Base-by-base conservation (phyloP, 2,329 filamentous ascomycete species). In the Fusarium abutilonis region DNA sequence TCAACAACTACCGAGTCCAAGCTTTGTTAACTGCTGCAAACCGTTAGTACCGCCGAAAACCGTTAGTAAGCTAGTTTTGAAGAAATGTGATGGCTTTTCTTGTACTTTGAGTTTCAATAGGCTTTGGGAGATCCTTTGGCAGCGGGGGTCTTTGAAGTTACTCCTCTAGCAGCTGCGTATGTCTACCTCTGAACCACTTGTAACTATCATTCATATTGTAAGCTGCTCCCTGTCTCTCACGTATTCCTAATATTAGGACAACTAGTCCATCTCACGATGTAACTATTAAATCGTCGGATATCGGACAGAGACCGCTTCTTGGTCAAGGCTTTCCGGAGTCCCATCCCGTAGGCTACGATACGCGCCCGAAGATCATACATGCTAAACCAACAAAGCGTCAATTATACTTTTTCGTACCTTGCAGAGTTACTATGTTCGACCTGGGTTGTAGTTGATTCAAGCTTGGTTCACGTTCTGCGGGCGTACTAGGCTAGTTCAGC, bases 281-380 rank as follows among this genome's bases (percentile, higher is more conserved):
- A 14, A 38, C 17, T 21, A 38, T 21, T 34, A 34, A n/a, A 13
- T 7, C 11, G 13, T 52, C 17, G 36, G 10, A 21, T 21, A 40
- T 40, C 38, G 38, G 38, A 40, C 13, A 23, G 10, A 39, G 52
- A 31, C 52, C 52, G 23, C 38, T 36, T 31, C n/a, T 32, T 55
- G 52, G 26, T 29, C 52, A 44, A 32, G 38, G 52, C 47, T 38
- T 26, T 15, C 28, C 46, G 38, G 35, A 19, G 9, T 19, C 29
- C 13, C 15, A 15, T 26, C 45, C 23, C 51, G 45, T 39, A 35
- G 9, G 28, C 28, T 29, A 29, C 41, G 35, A 54, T 42, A 50
- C 17, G 31, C 47, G 46, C 29, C 52, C 29, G 47, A 32, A 32
- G 38, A 52, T 55, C 38, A 52, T n/a, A 10, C 31, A 43, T 29